Percentiles rank a stretch among this genome's conserved stretches.
These are phyloP conservation scores for Udeniomyces megalosporus DNA, from an alignment of 768 basidiomycete genomes.

Conservation along the genomic window DNA sequence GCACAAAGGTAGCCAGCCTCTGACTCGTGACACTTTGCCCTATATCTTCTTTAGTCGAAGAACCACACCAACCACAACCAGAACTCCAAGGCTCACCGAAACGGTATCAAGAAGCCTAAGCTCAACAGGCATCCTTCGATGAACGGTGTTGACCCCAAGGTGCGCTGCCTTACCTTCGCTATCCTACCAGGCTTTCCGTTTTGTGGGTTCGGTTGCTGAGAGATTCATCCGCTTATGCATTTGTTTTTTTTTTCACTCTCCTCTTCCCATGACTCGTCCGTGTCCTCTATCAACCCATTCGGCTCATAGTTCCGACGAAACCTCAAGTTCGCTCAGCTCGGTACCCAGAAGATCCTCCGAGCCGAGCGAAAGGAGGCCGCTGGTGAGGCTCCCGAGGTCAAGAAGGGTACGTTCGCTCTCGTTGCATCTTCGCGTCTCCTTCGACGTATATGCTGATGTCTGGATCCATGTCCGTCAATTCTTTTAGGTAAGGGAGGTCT, in stretches of 20 bases:
- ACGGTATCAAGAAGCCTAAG: conserved; percentile 80
- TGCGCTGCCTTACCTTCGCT: not conserved
- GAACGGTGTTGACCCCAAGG: conserved; percentile 52
- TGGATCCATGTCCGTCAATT: not conserved
- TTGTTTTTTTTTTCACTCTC: not conserved
- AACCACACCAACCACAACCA: conserved; percentile 37
- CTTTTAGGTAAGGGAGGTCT: conserved; percentile 4
- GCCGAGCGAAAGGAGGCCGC: conserved; percentile 14
- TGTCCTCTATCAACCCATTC: not conserved
- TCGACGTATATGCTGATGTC: not conserved
- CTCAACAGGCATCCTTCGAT: conserved; percentile 57
- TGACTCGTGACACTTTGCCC: too few relatives aligned
- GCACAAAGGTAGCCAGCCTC: too few relatives aligned
- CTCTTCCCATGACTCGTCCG: not conserved
- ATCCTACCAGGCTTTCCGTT: not conserved
- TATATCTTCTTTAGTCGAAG: conserved; percentile 74
- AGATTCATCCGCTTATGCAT: not conserved
- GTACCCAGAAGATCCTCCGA: conserved; percentile 16
- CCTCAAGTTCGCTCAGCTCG: conserved; percentile 17
- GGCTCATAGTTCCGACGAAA: conserved; percentile 13
- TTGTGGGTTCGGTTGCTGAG: not conserved
- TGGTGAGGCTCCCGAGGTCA: conserved; percentile 13
- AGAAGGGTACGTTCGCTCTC: not conserved
- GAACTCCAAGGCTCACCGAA: conserved; percentile 87
- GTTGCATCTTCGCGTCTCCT: not conserved